Base-by-base conservation (phyloP, 768 basidiomycete genomes). In the Dentipellis sp. region DNA sequence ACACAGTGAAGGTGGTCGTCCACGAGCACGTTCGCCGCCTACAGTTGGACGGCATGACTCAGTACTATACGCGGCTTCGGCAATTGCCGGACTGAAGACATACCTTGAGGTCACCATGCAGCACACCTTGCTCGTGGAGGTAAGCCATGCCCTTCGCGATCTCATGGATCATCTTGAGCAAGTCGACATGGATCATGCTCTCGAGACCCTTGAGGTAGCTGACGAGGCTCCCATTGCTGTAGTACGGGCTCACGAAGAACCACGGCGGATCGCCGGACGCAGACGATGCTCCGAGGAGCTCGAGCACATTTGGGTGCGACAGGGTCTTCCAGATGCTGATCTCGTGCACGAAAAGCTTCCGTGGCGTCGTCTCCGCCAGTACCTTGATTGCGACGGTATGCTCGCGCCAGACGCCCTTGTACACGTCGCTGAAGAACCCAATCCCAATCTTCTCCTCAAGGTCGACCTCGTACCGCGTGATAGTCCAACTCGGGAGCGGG, bases 81-180 rank as follows among this genome's bases (percentile, higher is more conserved):
- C 10, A n/a, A 10, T 36, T 2, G 34, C 29, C 45, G 22, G 48
- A 17, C 9, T 39, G 16, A 45, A 29, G 4, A 50, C 73, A 53
- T 36, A 85, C 88, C 76, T 91, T 92, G 51, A 93, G 73, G 68
- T 91, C 87, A 1, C 89, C 90, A 64, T 94, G 91, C 59, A 90
- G 64, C 3, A 91, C 78, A 3, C 78, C 83, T 57, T 78, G 69
- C 5, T 67, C 64, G 67, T 94, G 91, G 58, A 94, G 67, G 66
- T 92, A 91, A 53, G 80, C 77, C 89, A 94, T 90, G 9, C 90
- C 91, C 62, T 79, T 77, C 11, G 88, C 83, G 59, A 91, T 81
- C 68, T 91, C 84, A 56, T 82, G 74, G 65, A 91, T 79, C 68
- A 82, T 82, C 61, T 76, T 74, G 63, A 84, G 72, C 39, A 78